phyloP scores from a whole-genome alignment of 179 eudicot species.

The Corrigiola litoralis region DNA sequence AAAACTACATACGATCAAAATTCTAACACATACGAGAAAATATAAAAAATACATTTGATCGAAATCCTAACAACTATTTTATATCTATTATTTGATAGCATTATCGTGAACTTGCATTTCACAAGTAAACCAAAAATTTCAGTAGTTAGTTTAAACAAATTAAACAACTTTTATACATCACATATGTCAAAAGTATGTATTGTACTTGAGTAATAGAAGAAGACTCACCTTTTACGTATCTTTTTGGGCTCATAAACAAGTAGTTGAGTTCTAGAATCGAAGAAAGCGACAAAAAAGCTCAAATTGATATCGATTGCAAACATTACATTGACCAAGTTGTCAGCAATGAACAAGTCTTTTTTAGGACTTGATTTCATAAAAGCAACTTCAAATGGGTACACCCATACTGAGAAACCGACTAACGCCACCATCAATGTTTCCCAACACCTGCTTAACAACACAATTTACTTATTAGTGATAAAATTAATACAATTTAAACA shows the following conservation, averaged over 20 bases:
- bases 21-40: too few relatives aligned
- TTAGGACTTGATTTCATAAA: slow-evolving; percentile 38
- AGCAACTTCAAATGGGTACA: slow-evolving; percentile 74
- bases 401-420: slow-evolving; percentile 75
- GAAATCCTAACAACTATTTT: too few relatives aligned
- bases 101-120: too few relatives aligned
- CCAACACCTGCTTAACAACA: slow-evolving; percentile 56
- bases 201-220: too few relatives aligned
- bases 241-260: slow-evolving; percentile 50
- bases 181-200: too few relatives aligned
- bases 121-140: too few relatives aligned
- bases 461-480: background rate
- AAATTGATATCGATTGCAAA: slow-evolving; percentile 69
- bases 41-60: too few relatives aligned
- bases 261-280: slow-evolving; percentile 61
- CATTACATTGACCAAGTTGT: slow-evolving; percentile 53
- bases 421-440: slow-evolving; percentile 69
- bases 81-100: too few relatives aligned
- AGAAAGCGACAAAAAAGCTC: slow-evolving; percentile 76
- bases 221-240: slow-evolving; percentile 54
- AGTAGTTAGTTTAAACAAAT: too few relatives aligned
- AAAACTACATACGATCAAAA: too few relatives aligned
- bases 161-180: too few relatives aligned
- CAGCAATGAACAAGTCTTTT: slow-evolving; percentile 42
- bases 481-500: too few relatives aligned